Conservation (phyloP, 352 stramenopile genomes). For the Globisporangium paroecandrum region DNA sequence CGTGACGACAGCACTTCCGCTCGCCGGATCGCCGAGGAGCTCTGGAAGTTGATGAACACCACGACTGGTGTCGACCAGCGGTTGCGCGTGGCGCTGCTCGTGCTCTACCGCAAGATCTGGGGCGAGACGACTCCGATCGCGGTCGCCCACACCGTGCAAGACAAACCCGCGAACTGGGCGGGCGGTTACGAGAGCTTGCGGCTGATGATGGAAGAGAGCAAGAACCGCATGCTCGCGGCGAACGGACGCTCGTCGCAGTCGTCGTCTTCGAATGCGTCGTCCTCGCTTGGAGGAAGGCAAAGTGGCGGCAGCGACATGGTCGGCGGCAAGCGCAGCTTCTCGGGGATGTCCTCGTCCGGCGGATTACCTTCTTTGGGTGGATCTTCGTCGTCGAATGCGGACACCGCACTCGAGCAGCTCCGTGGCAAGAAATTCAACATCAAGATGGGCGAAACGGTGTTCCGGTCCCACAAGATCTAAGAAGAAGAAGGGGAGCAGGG, state of each 20-base stretch:
- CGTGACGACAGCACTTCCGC: constrained; percentile 75
- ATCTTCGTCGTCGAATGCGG: constrained; percentile 21
- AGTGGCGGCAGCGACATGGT: constrained; percentile 24
- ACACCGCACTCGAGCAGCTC: constrained; percentile 63
- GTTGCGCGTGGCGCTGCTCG: constrained; percentile 68
- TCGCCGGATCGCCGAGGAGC: constrained; percentile 54
- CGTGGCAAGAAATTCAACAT: constrained; percentile 87
- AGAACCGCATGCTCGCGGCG: constrained; percentile 45
- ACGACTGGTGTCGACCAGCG: constrained; percentile 58
- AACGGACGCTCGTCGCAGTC: constrained; percentile 5
- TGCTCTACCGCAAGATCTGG: constrained; percentile 79
- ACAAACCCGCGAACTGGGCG: constrained; percentile 74
- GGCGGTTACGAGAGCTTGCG: constrained; percentile 80
- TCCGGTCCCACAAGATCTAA: constrained; percentile 83
- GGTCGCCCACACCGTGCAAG: constrained; percentile 76
- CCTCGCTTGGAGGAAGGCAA: constrained; percentile 16
- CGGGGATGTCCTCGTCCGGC: constrained; percentile 9
- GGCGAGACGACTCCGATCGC: constrained; percentile 78
- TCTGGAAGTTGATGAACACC: constrained; percentile 79
- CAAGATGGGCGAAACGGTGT: constrained; percentile 74
- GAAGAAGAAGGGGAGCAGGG: background rate
- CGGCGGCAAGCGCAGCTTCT: constrained; percentile 29
- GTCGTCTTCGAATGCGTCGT: background rate
- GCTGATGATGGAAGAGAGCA: constrained; percentile 83
- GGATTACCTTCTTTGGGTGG: constrained; percentile 14